A percentile compares a stretch with the other conserved stretches of the same genome.
Evolutionary conservation across 495 filamentous ascomycete species (phyloP).

Genomic region (Hypoxylon fuscum): DNA sequence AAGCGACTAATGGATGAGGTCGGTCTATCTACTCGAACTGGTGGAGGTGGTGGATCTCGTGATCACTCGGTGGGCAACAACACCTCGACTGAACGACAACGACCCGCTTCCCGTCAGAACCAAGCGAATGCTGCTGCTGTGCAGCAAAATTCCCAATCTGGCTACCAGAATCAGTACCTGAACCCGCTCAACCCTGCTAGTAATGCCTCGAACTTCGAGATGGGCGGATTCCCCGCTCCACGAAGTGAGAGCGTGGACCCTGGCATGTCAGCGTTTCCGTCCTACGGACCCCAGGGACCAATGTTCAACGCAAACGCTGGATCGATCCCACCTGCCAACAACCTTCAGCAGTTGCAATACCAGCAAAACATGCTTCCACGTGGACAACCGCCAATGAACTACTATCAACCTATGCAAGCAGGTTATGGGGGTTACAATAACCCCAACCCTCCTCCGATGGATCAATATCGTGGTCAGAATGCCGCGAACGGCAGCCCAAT

Average conservation of each 20-base stretch:
- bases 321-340: constrained; percentile 57
- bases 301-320: constrained; percentile 62
- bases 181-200: constrained; percentile 51
- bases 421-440: constrained; percentile 59
- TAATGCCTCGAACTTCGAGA: constrained; percentile 50
- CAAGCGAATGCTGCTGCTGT: constrained; percentile 54
- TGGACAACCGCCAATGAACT: constrained; percentile 59
- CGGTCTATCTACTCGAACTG: constrained; percentile 72
- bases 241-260: constrained; percentile 67
- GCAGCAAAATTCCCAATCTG: constrained; percentile 48
- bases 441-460: constrained; percentile 54
- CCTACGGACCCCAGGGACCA: constrained; percentile 57
- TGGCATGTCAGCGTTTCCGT: constrained; percentile 60
- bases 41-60: constrained; percentile 51
- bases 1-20: constrained; percentile 99
- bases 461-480: constrained; percentile 59
- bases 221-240: constrained; percentile 60
- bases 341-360: constrained; percentile 65
- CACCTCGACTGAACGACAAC: constrained; percentile 55
- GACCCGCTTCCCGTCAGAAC: constrained; percentile 64
- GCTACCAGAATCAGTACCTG: constrained; percentile 53
- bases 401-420: constrained; percentile 57
- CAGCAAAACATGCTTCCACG: constrained; percentile 66
- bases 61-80: constrained; percentile 52
- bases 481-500: constrained; percentile 58